Percentiles rank a stretch among this genome's conserved stretches.
These are phyloP conservation scores for Platanus orientalis DNA, from an alignment of 164 flowering plant genomes.

Conservation along the genomic window DNA sequence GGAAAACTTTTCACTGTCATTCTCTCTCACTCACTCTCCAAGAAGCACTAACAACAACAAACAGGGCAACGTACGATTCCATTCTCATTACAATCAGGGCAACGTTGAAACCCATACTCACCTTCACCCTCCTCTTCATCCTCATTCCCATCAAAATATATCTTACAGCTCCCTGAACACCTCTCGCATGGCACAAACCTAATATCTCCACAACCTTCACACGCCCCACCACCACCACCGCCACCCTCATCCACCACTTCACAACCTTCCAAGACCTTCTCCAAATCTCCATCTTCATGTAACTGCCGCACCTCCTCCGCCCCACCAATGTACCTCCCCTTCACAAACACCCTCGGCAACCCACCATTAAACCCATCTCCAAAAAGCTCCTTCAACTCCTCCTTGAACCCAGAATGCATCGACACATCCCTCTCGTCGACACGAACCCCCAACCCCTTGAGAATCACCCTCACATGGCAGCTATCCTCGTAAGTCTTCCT, in stretches of 20 bases:
- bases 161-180: conserved; percentile 88
- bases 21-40: no score
- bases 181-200: conserved; percentile 83
- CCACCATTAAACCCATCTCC: conserved; percentile 35
- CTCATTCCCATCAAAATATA: conserved; percentile 51
- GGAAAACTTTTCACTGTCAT: not conserved
- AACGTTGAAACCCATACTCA: conserved; percentile 56
- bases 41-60: conserved; percentile 40
- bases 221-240: conserved; percentile 27
- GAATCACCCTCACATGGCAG: conserved; percentile 54
- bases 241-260: conserved; percentile 38
- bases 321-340: conserved; percentile 64
- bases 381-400: conserved; percentile 59
- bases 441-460: conserved; percentile 53
- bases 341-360: conserved; percentile 73
- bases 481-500: conserved; percentile 92
- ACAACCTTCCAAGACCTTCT: conserved; percentile 50
- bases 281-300: conserved; percentile 77
- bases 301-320: conserved; percentile 61
- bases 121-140: conserved; percentile 28
- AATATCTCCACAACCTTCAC: conserved; percentile 80
- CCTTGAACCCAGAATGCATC: conserved; percentile 78
- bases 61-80: conserved; percentile 71
- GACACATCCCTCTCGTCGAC: conserved; percentile 93
- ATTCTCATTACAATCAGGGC: conserved; percentile 89